A percentile compares a stretch with the other conserved stretches of the same genome.
Evolutionary conservation across 805 yeast species (phyloP).

Genomic region (Saturnispora mendoncae): DNA sequence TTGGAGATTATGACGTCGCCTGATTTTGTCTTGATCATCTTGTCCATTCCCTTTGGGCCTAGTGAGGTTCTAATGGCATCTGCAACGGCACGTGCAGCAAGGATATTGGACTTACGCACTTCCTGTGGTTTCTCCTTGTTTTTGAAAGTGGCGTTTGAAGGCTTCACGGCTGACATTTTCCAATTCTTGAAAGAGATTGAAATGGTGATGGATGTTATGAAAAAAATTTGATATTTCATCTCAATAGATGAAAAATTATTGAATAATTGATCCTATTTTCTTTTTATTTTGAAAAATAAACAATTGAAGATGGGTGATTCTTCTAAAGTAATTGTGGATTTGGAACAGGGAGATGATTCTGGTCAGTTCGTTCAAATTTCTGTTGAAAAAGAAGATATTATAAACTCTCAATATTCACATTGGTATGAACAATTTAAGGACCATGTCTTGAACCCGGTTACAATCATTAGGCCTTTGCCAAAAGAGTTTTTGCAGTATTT

Average conservation of each 20-base stretch:
- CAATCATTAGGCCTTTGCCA: conserved; percentile 51
- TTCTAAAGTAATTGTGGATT: not conserved
- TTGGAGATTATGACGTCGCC: conserved; percentile 94
- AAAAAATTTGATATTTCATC: not conserved
- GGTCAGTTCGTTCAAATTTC: conserved; percentile 22
- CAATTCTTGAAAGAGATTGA: not conserved
- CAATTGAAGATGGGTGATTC: no score
- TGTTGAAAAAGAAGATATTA: conserved; percentile 33
- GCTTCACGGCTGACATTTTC: conserved; percentile 12
- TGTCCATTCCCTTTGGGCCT: conserved; percentile 99
- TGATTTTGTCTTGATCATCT: conserved; percentile 89
- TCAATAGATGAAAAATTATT: not conserved
- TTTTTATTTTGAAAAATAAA: no score
- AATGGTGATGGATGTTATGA: not conserved
- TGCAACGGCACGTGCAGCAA: conserved; percentile 90
- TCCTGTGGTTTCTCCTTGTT: conserved; percentile 94
- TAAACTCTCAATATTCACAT: conserved; percentile 44
- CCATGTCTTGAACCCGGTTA: conserved; percentile 38
- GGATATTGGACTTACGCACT: conserved; percentile 78
- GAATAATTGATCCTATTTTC: no score
- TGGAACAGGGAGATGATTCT: not conserved
- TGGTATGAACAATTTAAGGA: conserved; percentile 51
- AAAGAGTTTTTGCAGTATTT: conserved; percentile 49
- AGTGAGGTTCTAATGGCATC: conserved; percentile 92
- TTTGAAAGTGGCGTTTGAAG: conserved; percentile 70